Base-by-base conservation (phyloP, 768 basidiomycete genomes). In the Lactarius tabidus region DNA sequence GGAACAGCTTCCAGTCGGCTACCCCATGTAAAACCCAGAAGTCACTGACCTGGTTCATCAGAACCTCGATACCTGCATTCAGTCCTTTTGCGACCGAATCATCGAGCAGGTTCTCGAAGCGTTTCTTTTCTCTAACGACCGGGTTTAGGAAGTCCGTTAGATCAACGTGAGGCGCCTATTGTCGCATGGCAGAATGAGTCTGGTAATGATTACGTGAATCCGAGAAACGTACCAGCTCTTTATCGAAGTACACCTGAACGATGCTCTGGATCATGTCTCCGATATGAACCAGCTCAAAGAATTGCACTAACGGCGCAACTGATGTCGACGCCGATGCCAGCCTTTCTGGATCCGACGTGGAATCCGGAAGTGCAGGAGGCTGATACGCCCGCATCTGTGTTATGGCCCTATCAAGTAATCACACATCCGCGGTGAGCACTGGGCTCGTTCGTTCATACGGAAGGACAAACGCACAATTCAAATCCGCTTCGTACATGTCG, bases 161-260 rank as follows among this genome's bases (percentile, higher is more conserved):
- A 75, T 98, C 95, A 38, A 99, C 95, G 71, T 95, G 91, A 1
- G 82, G 85, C 0, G 90, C 86, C 92, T 93, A 51, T 59, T 48
- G 18, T 41, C 28, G 57, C 62, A 57, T 18, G 33, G 52, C 17
- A 9, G 6, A 43, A n/a, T 12, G 35, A 6, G 28, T 57, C 62
- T 38, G 33, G 51, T 28, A 35, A 56, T 33, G n/a, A 53, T 31
- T 23, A 43, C 54, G 65, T 53, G 20, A 52, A 53, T 26, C 28
- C 23, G 31, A 18, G 57, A 51, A 4, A 26, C 87, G 29, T 66
- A 91, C 93, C 77, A 98, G 78, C 71, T 97, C 96, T 72, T 95
- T 95, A 73, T 98, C 97, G 72, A 96, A 99, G 75, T 95, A 99
- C 2, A 98, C 97, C 70, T 99, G 95, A 7, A 97, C 86, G 87